Percentiles rank a stretch among this genome's conserved stretches.
These are phyloP conservation scores for Cairneyella variabilis DNA, from an alignment of 495 filamentous ascomycete species.

Conservation along the genomic window DNA sequence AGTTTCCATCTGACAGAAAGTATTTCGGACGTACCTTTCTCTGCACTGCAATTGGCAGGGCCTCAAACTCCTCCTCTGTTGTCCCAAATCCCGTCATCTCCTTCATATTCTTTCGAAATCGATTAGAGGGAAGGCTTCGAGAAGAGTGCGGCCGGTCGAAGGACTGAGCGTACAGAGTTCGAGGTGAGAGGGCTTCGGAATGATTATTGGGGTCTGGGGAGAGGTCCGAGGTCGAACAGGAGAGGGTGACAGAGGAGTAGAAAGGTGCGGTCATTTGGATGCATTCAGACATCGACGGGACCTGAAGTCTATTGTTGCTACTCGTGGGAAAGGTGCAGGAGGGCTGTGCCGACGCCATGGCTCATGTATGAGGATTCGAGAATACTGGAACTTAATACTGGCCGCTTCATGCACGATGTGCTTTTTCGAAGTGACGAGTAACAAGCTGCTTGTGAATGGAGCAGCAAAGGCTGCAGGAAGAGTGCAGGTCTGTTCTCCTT, in stretches of 20 bases:
- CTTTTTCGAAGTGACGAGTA: not conserved
- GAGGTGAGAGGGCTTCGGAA: conserved; percentile 11
- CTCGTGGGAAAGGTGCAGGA: not conserved
- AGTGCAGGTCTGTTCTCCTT: no score
- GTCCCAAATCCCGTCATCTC: conserved; percentile 22
- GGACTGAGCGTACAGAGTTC: conserved; percentile 20
- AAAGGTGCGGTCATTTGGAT: not conserved
- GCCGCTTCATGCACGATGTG: not conserved
- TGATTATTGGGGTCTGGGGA: not conserved
- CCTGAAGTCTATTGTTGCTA: no score
- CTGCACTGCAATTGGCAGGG: conserved; percentile 52
- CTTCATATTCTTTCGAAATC: conserved; percentile 25
- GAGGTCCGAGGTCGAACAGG: conserved; percentile 20
- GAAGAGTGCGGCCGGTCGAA: conserved; percentile 23
- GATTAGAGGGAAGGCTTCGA: conserved; percentile 15
- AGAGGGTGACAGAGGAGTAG: conserved; percentile 48
- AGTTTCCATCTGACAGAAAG: no score
- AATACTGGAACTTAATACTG: not conserved
- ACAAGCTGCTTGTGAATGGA: no score
- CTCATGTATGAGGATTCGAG: not conserved
- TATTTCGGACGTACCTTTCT: conserved; percentile 54
- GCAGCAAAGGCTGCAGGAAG: no score
- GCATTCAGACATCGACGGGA: not conserved
- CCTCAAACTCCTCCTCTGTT: conserved; percentile 44
- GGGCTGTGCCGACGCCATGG: not conserved